Base-by-base conservation (phyloP, 2,329 filamentous ascomycete genomes). In the Phaeosphaeria sp. region DNA sequence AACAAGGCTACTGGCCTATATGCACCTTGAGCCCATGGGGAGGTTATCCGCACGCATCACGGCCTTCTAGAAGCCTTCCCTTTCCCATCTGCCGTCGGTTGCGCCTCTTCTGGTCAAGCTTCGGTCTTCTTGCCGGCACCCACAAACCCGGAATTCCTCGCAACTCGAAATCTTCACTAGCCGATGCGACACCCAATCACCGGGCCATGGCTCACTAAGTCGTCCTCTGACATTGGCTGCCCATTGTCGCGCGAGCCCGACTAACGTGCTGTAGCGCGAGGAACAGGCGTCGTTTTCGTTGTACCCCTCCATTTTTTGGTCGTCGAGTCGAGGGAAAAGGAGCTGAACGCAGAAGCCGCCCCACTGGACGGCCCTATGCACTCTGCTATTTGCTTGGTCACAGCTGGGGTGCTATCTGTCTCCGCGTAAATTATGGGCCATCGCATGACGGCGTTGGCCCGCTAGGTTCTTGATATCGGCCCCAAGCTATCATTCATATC, bases 201-300 rank as follows among this genome's bases (percentile, higher is more conserved):
- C 52, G 55, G 47, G 46, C 50, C 36, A 58, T 50, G 63, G 55
- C 64, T 64, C 62, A 49, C 46, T 55, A 66, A 65, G 58, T 55
- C 51, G 36, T 33, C 46, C 44, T 43, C 41, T 54, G 42, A 59
- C 55, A 75, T 74, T 75, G 71, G 72, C 62, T 69, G 43, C 52
- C 48, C 22, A 46, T 54, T 46, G 56, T 58, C 39, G 41, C 52
- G 15, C 27, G 39, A 25, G 23, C 42, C 33, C 39, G 57, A 46
- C 60, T 64, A 67, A 54, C 53, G 44, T 53, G 48, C 44, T 55
- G 58, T 63, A 64, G 64, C 56, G 46, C 30, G 58, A 64, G 62
- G 60, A 54, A 60, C 60, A 56, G 22, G 55, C 60, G 59, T 59
- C 63, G 57, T 60, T 49, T 52, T 50, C 56, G 42, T 47, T 46